Percentiles rank a stretch among this genome's conserved stretches.
Evolutionary conservation across 2,329 filamentous ascomycete genomes (phyloP).

Genomic region (Fusarium setosum): DNA sequence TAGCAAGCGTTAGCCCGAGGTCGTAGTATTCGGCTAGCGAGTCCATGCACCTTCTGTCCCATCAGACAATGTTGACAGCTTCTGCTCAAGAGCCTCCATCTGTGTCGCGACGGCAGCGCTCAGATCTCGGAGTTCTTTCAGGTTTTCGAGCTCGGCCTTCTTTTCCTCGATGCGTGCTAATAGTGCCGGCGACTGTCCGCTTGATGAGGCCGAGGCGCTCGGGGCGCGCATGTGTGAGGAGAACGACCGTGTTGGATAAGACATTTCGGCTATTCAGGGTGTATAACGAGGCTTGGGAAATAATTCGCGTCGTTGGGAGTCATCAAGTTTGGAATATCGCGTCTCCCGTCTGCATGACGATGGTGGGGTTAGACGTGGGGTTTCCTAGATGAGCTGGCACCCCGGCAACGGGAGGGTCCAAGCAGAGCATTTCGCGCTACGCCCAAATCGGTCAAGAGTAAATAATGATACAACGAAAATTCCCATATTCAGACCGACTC

Average conservation of each 20-base stretch:
- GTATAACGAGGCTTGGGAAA: not conserved
- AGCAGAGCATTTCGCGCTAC: conserved; percentile 30
- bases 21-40: not conserved
- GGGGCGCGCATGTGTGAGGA: conserved; percentile 76
- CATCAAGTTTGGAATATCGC: conserved; percentile 23
- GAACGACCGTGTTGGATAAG: conserved; percentile 66
- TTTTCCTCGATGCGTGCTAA: conserved; percentile 86
- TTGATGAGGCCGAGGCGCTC: conserved; percentile 60
- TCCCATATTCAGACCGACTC: conserved; percentile 38
- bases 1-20: conserved; percentile 50
- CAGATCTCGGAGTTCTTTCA: conserved; percentile 81
- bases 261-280: conserved; percentile 55
- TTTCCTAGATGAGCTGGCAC: conserved; percentile 21
- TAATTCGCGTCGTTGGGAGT: conserved; percentile 6
- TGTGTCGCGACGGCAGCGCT: conserved; percentile 82
- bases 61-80: conserved; percentile 80
- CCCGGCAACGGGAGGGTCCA: conserved; percentile 45
- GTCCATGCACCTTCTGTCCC: conserved; percentile 78
- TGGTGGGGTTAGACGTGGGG: conserved; percentile 46
- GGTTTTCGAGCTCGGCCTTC: conserved; percentile 82
- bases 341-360: conserved; percentile 20
- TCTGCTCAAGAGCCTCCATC: conserved; percentile 85
- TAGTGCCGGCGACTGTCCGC: conserved; percentile 76
- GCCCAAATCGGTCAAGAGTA: conserved; percentile 45
- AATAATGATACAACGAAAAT: conserved; percentile 49